phyloP scores from a whole-genome alignment of 202 grass and related monocot genomes.

The Schoenoplectus triqueter region DNA sequence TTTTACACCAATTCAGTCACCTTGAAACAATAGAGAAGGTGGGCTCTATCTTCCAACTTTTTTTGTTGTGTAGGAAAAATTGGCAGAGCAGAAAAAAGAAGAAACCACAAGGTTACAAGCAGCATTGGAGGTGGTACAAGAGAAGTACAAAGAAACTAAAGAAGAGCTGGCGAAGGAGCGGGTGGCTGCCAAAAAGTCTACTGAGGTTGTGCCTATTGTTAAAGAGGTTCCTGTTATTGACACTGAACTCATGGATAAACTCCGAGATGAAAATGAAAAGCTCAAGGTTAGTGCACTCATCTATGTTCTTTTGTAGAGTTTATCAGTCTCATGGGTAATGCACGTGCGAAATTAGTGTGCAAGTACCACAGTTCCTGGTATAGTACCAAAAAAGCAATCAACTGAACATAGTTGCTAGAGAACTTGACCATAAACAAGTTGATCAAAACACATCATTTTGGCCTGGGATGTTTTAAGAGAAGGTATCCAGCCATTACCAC shows the following conservation, averaged over 20 bases:
- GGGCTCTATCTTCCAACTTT: neutral
- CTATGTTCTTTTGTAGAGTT: neutral
- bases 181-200: constrained; percentile 60
- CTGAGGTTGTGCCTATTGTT: constrained; percentile 66
- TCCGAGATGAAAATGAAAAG: constrained; percentile 95
- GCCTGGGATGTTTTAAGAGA: neutral
- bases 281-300: constrained; percentile 69
- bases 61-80: constrained; percentile 66
- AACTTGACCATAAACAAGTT: neutral
- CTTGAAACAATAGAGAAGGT: neutral
- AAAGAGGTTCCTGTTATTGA: constrained; percentile 95
- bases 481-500: constrained; percentile 19
- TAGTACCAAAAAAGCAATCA: neutral
- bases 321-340: neutral
- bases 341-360: neutral
- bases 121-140: constrained; percentile 75
- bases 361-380: neutral
- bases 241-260: constrained; percentile 80
- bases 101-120: constrained; percentile 88
- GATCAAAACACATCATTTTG: neutral
- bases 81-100: constrained; percentile 92
- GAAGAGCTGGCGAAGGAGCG: constrained; percentile 73
- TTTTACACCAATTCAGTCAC: neutral
- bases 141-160: constrained; percentile 87
- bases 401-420: neutral